Evolutionary conservation across 768 basidiomycete species (phyloP).

Genomic region (Suillus clintonianus): DNA sequence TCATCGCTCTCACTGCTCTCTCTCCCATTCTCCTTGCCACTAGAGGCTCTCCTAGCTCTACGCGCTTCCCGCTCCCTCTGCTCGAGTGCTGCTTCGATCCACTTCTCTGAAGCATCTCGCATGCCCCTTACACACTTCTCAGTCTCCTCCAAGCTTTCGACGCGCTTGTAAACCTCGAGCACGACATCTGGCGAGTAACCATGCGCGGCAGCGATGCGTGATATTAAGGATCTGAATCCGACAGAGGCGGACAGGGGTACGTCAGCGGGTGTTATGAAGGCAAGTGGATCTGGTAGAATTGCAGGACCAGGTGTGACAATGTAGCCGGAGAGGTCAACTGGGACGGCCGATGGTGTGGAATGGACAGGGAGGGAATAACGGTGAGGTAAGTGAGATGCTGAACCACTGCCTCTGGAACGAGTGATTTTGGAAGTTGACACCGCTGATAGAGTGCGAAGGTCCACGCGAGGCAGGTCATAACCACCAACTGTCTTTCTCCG

Average conservation of each 20-base stretch:
- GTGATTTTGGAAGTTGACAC: not conserved
- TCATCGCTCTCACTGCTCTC: not conserved
- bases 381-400: not conserved
- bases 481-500: conserved; percentile 14
- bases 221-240: conserved; percentile 35
- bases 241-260: conserved; percentile 16
- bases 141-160: conserved; percentile 37
- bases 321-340: not conserved
- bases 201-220: conserved; percentile 46
- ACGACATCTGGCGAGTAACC: conserved; percentile 45
- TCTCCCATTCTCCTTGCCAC: conserved; percentile 8
- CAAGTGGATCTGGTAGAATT: not conserved
- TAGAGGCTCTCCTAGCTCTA: not conserved
- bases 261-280: conserved; percentile 10
- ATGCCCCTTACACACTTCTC: conserved; percentile 41
- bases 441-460: conserved; percentile 21
- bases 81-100: conserved; percentile 13
- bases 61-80: not conserved
- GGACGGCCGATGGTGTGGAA: conserved; percentile 5
- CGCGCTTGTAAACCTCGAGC: conserved; percentile 35
- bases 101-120: conserved; percentile 38
- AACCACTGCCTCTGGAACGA: not conserved
- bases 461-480: conserved; percentile 19
- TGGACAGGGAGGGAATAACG: conserved; percentile 23
- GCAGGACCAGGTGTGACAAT: not conserved